Evolutionary conservation across 2,329 filamentous ascomycete species (phyloP).

Genomic region (Curvularia spicifera): DNA sequence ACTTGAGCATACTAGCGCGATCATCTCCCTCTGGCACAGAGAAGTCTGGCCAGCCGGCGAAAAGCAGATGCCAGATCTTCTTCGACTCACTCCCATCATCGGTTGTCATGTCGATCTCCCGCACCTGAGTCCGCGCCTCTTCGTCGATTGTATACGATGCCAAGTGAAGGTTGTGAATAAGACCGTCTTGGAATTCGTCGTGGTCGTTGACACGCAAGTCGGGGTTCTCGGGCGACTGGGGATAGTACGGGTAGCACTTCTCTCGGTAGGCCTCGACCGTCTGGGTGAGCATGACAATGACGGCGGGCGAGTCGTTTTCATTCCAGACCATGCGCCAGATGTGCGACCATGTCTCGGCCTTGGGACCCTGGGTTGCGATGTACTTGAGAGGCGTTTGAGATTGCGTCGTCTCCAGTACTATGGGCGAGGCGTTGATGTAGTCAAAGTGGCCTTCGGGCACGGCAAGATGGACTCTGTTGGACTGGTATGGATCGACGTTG

Average conservation of each 20-base stretch:
- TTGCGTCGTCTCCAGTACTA: slow-evolving; percentile 51
- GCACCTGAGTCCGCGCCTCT: slow-evolving; percentile 69
- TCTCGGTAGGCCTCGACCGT: slow-evolving; percentile 77
- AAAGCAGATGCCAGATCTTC: slow-evolving; percentile 82
- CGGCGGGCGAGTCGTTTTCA: slow-evolving; percentile 71
- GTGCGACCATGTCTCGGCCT: slow-evolving; percentile 74
- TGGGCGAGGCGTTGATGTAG: slow-evolving; percentile 61
- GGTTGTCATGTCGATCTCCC: slow-evolving; percentile 66
- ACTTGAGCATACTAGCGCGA: slow-evolving; percentile 69
- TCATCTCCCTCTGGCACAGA: slow-evolving; percentile 76
- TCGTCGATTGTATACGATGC: slow-evolving; percentile 61
- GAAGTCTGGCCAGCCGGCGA: slow-evolving; percentile 89
- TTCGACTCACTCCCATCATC: slow-evolving; percentile 61
- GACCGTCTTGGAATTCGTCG: slow-evolving; percentile 69
- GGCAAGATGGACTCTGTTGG: slow-evolving; percentile 80
- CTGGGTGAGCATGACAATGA: slow-evolving; percentile 94
- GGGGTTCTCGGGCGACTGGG: slow-evolving; percentile 53
- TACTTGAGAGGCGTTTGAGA: slow-evolving; percentile 63
- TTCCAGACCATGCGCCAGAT: slow-evolving; percentile 97
- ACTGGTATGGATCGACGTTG: slow-evolving; percentile 89
- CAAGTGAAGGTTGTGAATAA: slow-evolving; percentile 72
- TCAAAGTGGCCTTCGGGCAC: slow-evolving; percentile 70
- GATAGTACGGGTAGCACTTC: slow-evolving; percentile 92
- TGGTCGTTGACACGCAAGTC: slow-evolving; percentile 64
- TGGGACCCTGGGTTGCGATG: slow-evolving; percentile 95